These are phyloP conservation scores for Porodaedalea pini DNA, from an alignment of 1,284 basidiomycete genomes.

Conservation along the genomic window DNA sequence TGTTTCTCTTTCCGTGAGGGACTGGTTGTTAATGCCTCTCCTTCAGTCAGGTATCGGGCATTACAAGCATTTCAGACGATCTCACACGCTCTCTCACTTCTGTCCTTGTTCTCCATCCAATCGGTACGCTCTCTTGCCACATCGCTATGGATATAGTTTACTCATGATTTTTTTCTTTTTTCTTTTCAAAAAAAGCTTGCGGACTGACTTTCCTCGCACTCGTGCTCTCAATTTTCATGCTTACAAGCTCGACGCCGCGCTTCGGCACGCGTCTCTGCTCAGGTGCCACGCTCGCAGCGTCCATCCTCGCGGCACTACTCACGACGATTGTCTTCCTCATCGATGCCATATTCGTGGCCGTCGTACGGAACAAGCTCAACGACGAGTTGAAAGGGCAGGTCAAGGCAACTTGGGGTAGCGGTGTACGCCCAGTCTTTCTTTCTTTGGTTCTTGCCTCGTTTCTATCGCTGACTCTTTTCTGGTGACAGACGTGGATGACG, in stretches of 20 bases:
- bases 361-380: conserved; percentile 41
- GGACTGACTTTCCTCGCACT: conserved; percentile 50
- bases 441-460: not conserved
- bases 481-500: conserved; percentile 48
- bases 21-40: conserved; percentile 22
- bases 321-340: conserved; percentile 51
- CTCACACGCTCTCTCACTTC: conserved; percentile 41
- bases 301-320: conserved; percentile 39
- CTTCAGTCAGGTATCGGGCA: conserved; percentile 29
- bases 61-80: conserved; percentile 29
- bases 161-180: conserved; percentile 3
- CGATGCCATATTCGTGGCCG: conserved; percentile 49
- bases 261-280: conserved; percentile 27
- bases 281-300: conserved; percentile 32
- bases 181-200: conserved; percentile 37
- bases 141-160: no score
- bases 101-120: conserved; percentile 41
- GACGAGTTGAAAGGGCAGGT: conserved; percentile 40
- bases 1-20: not conserved
- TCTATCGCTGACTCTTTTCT: not conserved
- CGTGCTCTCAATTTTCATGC: conserved; percentile 44
- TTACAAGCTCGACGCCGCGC: conserved; percentile 36
- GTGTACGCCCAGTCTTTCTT: conserved; percentile 34
- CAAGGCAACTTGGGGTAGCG: conserved; percentile 44
- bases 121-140: no score